phyloP scores from a whole-genome alignment of 2,329 filamentous ascomycete species.

The Nothophaeocryptopus gaeumannii region DNA sequence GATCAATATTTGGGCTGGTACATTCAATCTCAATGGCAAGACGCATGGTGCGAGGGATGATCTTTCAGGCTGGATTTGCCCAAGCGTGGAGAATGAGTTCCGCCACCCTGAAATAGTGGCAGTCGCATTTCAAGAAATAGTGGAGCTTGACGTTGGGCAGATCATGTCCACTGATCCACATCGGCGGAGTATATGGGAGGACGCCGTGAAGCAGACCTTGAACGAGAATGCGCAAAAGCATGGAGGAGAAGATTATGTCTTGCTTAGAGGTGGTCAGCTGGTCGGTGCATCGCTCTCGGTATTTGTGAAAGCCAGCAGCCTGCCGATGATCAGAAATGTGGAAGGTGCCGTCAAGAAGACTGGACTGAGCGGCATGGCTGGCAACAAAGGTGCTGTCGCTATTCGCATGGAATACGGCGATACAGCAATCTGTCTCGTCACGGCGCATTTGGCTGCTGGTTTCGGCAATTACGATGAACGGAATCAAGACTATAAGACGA shows the following conservation, averaged over 20 bases:
- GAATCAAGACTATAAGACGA: conserved; percentile 88
- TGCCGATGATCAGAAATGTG: conserved; percentile 88
- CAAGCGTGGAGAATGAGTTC: conserved; percentile 54
- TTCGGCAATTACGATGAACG: conserved; percentile 96
- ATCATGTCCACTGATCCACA: conserved; percentile 98
- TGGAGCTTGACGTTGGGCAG: conserved; percentile 94
- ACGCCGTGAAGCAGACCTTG: conserved; percentile 71
- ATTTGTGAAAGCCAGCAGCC: conserved; percentile 75
- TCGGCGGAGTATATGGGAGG: conserved; percentile 81
- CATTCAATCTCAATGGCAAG: conserved; percentile 91
- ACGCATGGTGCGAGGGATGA: conserved; percentile 75
- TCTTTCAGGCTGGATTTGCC: conserved; percentile 81
- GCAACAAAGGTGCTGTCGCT: conserved; percentile 95
- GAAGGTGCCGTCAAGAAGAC: conserved; percentile 94
- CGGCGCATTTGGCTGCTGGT: conserved; percentile 90
- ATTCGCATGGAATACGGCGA: conserved; percentile 94
- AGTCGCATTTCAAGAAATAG: conserved; percentile 95
- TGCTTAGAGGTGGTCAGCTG: conserved; percentile 86
- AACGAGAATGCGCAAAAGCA: conserved; percentile 66
- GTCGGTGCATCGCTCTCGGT: conserved; percentile 91
- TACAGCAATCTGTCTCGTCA: conserved; percentile 91
- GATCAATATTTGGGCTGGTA: conserved; percentile 81
- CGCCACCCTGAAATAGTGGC: conserved; percentile 79
- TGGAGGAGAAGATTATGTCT: conserved; percentile 76
- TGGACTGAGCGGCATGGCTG: conserved; percentile 93